phyloP scores from a whole-genome alignment of 371 early-diverging fungal species.

The Apophysomyces sp. region DNA sequence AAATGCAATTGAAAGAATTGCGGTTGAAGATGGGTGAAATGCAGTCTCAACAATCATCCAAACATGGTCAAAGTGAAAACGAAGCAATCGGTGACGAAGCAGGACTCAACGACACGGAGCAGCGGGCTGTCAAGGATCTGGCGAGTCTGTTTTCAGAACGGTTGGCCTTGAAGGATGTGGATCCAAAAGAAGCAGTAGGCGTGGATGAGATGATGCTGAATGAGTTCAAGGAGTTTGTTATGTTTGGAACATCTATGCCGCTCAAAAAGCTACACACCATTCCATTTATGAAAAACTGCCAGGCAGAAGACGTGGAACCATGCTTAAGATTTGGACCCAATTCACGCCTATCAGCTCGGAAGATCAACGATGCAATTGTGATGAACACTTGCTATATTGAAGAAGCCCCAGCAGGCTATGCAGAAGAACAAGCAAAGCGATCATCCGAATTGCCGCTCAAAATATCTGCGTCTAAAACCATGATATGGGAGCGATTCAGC shows the following conservation, averaged over 20 bases:
- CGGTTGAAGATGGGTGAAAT: constrained; percentile 70
- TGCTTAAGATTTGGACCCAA: constrained; percentile 88
- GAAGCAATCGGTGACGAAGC: not conserved
- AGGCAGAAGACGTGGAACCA: constrained; percentile 88
- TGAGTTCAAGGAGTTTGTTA: constrained; percentile 84
- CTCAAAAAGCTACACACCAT: constrained; percentile 72
- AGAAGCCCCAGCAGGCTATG: constrained; percentile 68
- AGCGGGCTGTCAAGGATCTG: constrained; percentile 12
- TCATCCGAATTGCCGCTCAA: constrained; percentile 52
- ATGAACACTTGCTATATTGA: constrained; percentile 78
- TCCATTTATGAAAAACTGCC: constrained; percentile 80
- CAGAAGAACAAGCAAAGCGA: constrained; percentile 65
- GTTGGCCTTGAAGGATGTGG: constrained; percentile 6
- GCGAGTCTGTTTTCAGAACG: constrained; percentile 5
- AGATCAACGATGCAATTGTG: constrained; percentile 86
- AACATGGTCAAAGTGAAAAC: not conserved
- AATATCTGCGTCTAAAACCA: constrained; percentile 55
- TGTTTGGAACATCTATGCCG: constrained; percentile 55
- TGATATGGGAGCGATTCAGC: constrained; percentile 69
- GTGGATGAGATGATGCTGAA: constrained; percentile 67
- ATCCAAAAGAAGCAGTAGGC: constrained; percentile 24
- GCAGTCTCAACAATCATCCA: constrained; percentile 9
- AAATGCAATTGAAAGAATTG: constrained; percentile 77
- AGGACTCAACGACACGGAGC: constrained; percentile 10
- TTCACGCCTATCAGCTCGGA: constrained; percentile 79